A percentile compares a stretch with the other conserved stretches of the same genome.
These are phyloP conservation scores for Clarireedia homoeocarpa DNA, from an alignment of 2,329 filamentous ascomycete species.

Conservation along the genomic window DNA sequence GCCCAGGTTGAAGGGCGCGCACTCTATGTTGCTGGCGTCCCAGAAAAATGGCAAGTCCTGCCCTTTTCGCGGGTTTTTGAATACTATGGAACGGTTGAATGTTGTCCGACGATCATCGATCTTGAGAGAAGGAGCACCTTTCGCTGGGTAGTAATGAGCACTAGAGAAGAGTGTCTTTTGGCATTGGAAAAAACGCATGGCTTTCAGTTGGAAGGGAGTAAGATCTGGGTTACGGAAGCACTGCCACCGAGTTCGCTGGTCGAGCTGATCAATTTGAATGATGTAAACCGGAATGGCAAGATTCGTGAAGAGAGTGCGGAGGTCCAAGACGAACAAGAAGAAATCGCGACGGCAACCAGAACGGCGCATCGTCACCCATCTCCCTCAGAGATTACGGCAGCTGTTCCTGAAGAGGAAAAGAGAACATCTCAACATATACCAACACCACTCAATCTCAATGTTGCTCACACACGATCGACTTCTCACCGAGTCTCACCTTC, in stretches of 20 bases:
- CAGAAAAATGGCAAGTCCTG: conserved; percentile 6
- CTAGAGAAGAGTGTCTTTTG: conserved; percentile 12
- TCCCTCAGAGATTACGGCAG: background rate
- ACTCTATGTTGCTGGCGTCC: conserved; percentile 19
- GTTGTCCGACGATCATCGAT: conserved; percentile 16
- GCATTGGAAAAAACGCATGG: conserved; percentile 13
- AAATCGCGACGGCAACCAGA: background rate
- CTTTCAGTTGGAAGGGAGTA: background rate
- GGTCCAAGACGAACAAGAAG: background rate
- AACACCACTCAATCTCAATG: background rate
- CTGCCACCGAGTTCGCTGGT: background rate
- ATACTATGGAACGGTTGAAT: conserved; percentile 13
- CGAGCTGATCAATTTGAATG: background rate
- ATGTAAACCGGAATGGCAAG: background rate
- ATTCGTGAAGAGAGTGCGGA: background rate
- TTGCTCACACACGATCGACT: background rate
- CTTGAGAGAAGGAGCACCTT: conserved; percentile 15
- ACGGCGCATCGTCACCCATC: conserved; percentile 1
- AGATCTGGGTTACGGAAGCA: conserved; percentile 6
- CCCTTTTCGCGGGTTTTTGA: conserved; percentile 14
- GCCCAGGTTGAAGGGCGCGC: conserved; percentile 15
- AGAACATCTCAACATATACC: background rate
- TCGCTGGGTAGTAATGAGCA: conserved; percentile 21
- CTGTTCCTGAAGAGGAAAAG: background rate
- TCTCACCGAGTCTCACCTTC: background rate